A percentile compares a stretch with the other conserved stretches of the same genome.
These are phyloP conservation scores for Hyphopichia burtonii DNA, from an alignment of 1,139 yeast genomes.

Conservation along the genomic window DNA sequence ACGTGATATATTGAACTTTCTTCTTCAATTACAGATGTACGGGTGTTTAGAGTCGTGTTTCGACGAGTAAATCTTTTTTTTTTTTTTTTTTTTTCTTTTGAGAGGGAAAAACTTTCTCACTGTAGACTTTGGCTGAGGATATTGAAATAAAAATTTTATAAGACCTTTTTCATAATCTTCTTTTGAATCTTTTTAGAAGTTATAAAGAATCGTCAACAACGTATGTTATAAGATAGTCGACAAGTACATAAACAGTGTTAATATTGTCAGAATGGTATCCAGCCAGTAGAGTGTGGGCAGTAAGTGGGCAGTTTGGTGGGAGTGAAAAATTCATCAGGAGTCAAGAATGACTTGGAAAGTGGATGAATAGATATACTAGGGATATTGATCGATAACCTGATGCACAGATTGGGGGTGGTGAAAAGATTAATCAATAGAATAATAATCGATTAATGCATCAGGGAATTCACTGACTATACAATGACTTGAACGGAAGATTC, in stretches of 20 bases:
- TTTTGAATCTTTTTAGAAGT: slow-evolving; percentile 7
- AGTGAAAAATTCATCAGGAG: no score
- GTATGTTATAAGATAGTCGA: slow-evolving; percentile 10
- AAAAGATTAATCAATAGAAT: no score
- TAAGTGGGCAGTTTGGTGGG: no score
- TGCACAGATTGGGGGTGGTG: no score
- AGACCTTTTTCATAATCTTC: background rate
- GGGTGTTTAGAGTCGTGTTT: background rate
- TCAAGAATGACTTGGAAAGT: no score
- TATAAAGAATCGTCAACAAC: slow-evolving; percentile 17
- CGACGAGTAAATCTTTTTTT: background rate
- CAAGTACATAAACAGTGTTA: background rate
- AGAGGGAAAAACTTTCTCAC: background rate
- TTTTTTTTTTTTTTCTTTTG: background rate
- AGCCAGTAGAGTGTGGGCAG: no score
- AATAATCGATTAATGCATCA: no score
- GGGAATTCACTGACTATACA: no score
- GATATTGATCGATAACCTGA: no score
- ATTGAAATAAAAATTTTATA: slow-evolving; percentile 1
- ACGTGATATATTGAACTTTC: background rate
- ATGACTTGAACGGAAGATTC: no score
- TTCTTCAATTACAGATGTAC: background rate
- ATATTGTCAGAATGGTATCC: no score
- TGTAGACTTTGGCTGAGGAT: background rate
- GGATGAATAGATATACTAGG: no score